Percentiles rank a stretch among this genome's conserved stretches.
phyloP scores from a whole-genome alignment of 352 stramenopile genomes.

The Phytophthora multivora region DNA sequence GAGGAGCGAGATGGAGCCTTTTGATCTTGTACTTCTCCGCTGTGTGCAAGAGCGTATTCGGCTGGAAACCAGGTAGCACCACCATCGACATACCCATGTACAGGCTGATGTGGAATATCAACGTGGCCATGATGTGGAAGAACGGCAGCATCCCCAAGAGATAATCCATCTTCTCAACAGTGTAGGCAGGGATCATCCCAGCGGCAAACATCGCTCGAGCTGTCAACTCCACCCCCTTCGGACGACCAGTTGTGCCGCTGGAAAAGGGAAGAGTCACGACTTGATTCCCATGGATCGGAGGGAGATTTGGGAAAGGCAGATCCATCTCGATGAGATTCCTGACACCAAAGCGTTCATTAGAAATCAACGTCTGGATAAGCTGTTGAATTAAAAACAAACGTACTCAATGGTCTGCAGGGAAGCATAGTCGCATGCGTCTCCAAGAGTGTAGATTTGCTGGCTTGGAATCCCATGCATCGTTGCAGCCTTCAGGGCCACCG shows the following conservation, averaged over 20 bases:
- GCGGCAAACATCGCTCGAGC: conserved; percentile 82
- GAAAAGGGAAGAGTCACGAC: conserved; percentile 83
- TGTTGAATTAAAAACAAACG: neutral
- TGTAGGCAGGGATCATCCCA: conserved; percentile 58
- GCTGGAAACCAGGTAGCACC: conserved; percentile 90
- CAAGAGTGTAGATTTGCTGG: conserved; percentile 29
- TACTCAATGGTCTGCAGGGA: conserved; percentile 34
- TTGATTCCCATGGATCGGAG: conserved; percentile 22
- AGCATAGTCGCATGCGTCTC: neutral
- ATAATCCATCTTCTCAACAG: conserved; percentile 45
- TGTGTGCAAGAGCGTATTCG: conserved; percentile 80
- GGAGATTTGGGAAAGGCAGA: conserved; percentile 17
- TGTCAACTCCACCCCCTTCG: conserved; percentile 91
- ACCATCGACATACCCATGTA: conserved; percentile 83
- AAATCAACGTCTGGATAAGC: neutral
- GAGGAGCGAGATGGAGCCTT: conserved; percentile 68
- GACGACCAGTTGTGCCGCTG: conserved; percentile 88
- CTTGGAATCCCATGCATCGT: conserved; percentile 6
- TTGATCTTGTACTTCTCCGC: conserved; percentile 61
- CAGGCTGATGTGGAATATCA: conserved; percentile 79
- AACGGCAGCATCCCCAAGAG: conserved; percentile 85
- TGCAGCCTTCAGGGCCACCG: conserved; percentile 22
- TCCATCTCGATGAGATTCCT: conserved; percentile 22
- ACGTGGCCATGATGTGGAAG: conserved; percentile 94
- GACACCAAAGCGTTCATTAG: neutral